Evolutionary conservation across 179 eudicot genomes (phyloP).

Genomic region (Silene noctiflora): DNA sequence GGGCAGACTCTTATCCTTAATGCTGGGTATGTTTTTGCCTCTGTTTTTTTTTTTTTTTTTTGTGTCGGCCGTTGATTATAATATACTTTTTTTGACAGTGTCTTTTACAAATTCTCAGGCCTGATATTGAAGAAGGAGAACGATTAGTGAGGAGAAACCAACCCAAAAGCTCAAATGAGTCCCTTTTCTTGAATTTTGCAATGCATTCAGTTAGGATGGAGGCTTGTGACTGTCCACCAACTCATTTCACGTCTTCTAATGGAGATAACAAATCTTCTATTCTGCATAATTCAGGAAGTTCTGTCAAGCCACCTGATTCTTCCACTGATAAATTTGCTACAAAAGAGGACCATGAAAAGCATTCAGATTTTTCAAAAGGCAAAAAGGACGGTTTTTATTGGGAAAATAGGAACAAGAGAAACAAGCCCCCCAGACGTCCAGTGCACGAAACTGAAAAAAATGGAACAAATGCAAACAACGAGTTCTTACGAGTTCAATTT

Average conservation of each 20-base stretch:
- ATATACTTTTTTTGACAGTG: neutral
- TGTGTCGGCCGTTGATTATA: neutral
- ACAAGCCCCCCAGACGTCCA: conserved; percentile 56
- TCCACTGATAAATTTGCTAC: conserved; percentile 32
- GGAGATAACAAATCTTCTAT: conserved; percentile 44
- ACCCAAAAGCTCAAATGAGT: conserved; percentile 70
- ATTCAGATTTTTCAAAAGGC: conserved; percentile 33
- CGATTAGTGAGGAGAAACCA: conserved; percentile 72
- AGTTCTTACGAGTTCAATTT: conserved; percentile 65
- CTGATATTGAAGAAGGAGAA: conserved; percentile 94
- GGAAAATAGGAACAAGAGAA: conserved; percentile 59
- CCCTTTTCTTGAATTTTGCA: conserved; percentile 82
- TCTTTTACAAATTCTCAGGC: conserved; percentile 42
- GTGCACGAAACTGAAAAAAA: conserved; percentile 71
- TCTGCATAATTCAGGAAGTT: conserved; percentile 40
- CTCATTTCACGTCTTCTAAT: conserved; percentile 39
- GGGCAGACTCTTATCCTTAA: conserved; percentile 81
- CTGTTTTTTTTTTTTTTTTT: neutral
- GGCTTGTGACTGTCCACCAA: conserved; percentile 96
- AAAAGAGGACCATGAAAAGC: conserved; percentile 33
- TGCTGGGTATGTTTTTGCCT: conserved; percentile 60
- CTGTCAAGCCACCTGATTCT: conserved; percentile 44
- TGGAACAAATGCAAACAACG: conserved; percentile 57
- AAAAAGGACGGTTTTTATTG: conserved; percentile 50
- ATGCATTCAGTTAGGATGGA: conserved; percentile 99